phyloP scores from a whole-genome alignment of 495 filamentous ascomycete species.

The Xylaria castorea region DNA sequence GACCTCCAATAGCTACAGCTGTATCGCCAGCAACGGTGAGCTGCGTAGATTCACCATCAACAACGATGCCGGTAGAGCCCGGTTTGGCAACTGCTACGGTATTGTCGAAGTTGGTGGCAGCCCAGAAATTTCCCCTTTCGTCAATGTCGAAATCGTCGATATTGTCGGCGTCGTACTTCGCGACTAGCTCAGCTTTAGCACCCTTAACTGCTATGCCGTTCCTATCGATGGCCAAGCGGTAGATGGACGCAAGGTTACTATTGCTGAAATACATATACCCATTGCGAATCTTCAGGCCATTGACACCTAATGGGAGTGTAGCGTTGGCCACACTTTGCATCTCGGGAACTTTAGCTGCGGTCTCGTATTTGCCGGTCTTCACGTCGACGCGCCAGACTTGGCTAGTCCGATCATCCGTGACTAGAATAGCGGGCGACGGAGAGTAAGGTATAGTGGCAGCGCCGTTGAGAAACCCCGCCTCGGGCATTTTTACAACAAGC shows the following conservation, averaged over 20 bases:
- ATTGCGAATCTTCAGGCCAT: slow-evolving; percentile 41
- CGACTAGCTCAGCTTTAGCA: slow-evolving; percentile 2
- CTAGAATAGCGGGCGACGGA: slow-evolving; percentile 35
- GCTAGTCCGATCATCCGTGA: slow-evolving; percentile 44
- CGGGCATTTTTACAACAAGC: slow-evolving; percentile 24
- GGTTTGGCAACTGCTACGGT: slow-evolving; percentile 30
- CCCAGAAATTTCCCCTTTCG: slow-evolving; percentile 37
- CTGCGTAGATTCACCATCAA: slow-evolving; percentile 32
- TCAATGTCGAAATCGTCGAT: slow-evolving; percentile 44
- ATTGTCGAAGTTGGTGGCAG: slow-evolving; percentile 37
- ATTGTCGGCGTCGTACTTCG: not conserved
- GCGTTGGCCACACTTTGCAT: slow-evolving; percentile 18
- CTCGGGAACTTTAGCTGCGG: slow-evolving; percentile 39
- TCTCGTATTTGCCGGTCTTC: slow-evolving; percentile 36
- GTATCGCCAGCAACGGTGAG: slow-evolving; percentile 41
- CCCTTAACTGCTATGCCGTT: slow-evolving; percentile 29
- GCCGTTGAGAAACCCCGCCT: slow-evolving; percentile 44
- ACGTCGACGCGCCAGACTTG: slow-evolving; percentile 46
- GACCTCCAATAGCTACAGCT: slow-evolving; percentile 36
- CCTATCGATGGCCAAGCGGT: slow-evolving; percentile 39
- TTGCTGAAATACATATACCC: slow-evolving; percentile 50
- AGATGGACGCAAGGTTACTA: slow-evolving; percentile 35
- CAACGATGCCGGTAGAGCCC: slow-evolving; percentile 28
- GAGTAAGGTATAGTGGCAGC: slow-evolving; percentile 38
- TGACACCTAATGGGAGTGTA: slow-evolving; percentile 38